phyloP scores from a whole-genome alignment of 2,329 filamentous ascomycete species.

The Ceratocystis albifundus region DNA sequence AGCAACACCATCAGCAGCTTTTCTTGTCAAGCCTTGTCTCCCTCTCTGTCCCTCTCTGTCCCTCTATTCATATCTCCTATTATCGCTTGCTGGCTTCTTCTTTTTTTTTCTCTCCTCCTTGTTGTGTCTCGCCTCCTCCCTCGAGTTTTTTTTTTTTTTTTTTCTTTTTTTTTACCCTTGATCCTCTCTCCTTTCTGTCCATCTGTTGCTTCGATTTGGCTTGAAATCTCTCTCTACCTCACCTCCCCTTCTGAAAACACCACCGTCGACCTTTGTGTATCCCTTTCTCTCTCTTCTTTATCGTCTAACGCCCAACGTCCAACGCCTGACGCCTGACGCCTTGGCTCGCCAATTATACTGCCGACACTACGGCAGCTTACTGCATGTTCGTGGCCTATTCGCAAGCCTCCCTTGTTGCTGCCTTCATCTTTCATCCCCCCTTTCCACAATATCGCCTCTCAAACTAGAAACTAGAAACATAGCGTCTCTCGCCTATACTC shows the following conservation, averaged over 20 bases:
- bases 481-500: neutral
- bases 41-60: neutral
- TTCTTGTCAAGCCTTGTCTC: neutral
- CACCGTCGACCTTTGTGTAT: too few relatives aligned
- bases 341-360: too few relatives aligned
- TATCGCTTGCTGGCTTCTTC: slow-evolving; percentile 6
- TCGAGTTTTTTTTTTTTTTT: slow-evolving; percentile 6
- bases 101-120: slow-evolving; percentile 2
- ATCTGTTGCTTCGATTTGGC: neutral
- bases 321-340: too few relatives aligned
- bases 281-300: too few relatives aligned
- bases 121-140: neutral
- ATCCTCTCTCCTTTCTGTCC: neutral
- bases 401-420: too few relatives aligned
- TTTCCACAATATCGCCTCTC: neutral
- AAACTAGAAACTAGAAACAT: neutral
- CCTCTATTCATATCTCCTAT: neutral
- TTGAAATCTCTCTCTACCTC: neutral
- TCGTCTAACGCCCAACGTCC: too few relatives aligned
- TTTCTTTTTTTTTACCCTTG: slow-evolving; percentile 11
- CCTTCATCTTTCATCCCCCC: neutral
- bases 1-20: neutral
- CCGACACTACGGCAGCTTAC: too few relatives aligned
- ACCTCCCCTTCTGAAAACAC: neutral
- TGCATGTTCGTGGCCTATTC: too few relatives aligned